Percentiles rank a stretch among this genome's conserved stretches.
Evolutionary conservation across 2,329 filamentous ascomycete species (phyloP).

Genomic region (Cordyceps farinosa): DNA sequence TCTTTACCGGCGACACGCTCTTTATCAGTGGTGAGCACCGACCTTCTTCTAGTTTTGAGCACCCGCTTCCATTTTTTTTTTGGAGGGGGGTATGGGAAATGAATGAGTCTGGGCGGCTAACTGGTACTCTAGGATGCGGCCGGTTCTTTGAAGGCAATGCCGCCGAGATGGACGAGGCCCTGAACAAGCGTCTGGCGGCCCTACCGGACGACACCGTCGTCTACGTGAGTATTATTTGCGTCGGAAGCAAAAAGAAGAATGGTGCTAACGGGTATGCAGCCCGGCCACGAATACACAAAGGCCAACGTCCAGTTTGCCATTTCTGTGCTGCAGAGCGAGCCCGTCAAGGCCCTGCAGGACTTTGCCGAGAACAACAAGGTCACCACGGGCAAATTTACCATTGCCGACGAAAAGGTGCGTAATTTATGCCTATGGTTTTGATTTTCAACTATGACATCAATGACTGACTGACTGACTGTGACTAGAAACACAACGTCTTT

Average conservation of each 20-base stretch:
- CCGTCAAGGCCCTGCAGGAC: constrained; percentile 70
- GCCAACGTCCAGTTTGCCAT: constrained; percentile 85
- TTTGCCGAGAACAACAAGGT: constrained; percentile 78
- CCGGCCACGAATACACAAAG: constrained; percentile 98
- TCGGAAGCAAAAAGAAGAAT: too few relatives aligned
- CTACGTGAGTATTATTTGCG: constrained; percentile 57
- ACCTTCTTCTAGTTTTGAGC: constrained; percentile 12
- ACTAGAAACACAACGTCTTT: constrained; percentile 87
- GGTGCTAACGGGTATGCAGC: constrained; percentile 44
- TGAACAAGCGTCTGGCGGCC: constrained; percentile 78
- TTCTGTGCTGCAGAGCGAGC: constrained; percentile 69
- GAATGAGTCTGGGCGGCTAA: not conserved
- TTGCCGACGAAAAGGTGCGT: constrained; percentile 87
- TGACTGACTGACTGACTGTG: constrained; percentile 6
- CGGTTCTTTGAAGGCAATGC: constrained; percentile 92
- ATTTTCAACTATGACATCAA: too few relatives aligned
- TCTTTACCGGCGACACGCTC: constrained; percentile 94
- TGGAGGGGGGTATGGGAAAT: not conserved
- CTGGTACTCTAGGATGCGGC: constrained; percentile 66
- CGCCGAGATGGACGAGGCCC: constrained; percentile 84
- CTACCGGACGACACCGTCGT: constrained; percentile 90
- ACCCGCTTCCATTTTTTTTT: not conserved
- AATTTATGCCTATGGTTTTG: not conserved
- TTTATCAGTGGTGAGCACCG: constrained; percentile 74
- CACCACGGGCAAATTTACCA: constrained; percentile 94